Evolutionary conservation across 371 early-diverging fungal species (phyloP).

Genomic region (Lichtheimia corymbifera): DNA sequence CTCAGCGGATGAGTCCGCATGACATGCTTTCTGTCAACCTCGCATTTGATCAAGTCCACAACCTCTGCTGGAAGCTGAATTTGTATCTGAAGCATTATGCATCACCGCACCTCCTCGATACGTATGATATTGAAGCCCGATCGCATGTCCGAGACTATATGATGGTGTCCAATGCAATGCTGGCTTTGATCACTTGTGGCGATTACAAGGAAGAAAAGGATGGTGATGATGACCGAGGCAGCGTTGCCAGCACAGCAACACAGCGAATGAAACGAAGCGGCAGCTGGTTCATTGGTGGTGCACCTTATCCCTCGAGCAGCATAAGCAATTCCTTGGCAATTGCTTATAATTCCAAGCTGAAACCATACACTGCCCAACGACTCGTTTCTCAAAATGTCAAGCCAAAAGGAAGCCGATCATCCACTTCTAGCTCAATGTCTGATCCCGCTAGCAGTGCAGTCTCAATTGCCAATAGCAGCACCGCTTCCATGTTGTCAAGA

Average conservation of each 20-base stretch:
- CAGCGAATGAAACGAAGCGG: constrained; percentile 14
- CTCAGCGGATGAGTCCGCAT: constrained; percentile 29
- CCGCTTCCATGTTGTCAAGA: not conserved
- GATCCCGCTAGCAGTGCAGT: not conserved
- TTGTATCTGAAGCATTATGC: constrained; percentile 25
- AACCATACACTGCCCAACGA: constrained; percentile 37
- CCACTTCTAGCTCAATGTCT: not conserved
- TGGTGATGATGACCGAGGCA: not conserved
- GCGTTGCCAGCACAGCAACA: constrained; percentile 2
- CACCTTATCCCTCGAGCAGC: constrained; percentile 13
- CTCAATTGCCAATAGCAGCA: not conserved
- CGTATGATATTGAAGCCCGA: constrained; percentile 24
- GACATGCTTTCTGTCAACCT: constrained; percentile 30
- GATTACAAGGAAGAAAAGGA: not conserved
- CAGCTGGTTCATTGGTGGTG: constrained; percentile 20
- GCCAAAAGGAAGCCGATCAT: constrained; percentile 5
- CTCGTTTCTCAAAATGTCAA: constrained; percentile 3
- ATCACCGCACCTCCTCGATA: constrained; percentile 26
- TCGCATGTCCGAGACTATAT: constrained; percentile 19
- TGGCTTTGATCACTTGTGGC: constrained; percentile 3
- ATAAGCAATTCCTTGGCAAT: constrained; percentile 12
- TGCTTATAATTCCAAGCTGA: constrained; percentile 35
- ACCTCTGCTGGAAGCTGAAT: constrained; percentile 42
- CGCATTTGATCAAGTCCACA: constrained; percentile 34
- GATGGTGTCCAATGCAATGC: constrained; percentile 10